Conservation (phyloP, 495 filamentous ascomycete genomes). For the Amorphotheca resinae region DNA sequence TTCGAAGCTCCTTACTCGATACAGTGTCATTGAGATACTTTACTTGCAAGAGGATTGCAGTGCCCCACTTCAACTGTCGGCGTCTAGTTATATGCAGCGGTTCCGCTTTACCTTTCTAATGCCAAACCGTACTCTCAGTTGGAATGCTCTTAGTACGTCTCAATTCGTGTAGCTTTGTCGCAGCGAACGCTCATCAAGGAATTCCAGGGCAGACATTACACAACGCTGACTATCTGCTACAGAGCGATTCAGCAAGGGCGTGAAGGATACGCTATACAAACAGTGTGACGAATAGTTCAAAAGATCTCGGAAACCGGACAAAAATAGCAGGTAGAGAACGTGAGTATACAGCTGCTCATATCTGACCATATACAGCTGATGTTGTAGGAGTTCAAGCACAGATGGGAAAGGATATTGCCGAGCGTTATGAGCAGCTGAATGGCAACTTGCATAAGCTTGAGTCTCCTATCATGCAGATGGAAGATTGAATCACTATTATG, state of each 20-base stretch:
- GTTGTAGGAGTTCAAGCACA: neutral
- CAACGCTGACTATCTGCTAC: neutral
- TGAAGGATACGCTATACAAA: neutral
- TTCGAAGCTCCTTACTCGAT: too few relatives aligned
- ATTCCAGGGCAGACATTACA: neutral
- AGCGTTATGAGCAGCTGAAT: neutral
- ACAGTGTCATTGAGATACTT: too few relatives aligned
- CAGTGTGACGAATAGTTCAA: neutral
- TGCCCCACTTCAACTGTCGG: neutral
- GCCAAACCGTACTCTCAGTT: neutral
- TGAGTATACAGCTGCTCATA: neutral
- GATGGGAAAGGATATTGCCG: neutral
- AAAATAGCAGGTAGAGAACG: neutral
- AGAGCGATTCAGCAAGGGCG: neutral
- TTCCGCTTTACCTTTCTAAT: neutral
- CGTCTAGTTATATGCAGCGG: neutral
- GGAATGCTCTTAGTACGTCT: neutral
- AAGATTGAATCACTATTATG: neutral
- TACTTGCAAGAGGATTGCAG: neutral
- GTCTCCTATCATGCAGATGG: neutral
- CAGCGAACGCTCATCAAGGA: neutral
- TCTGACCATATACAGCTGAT: neutral
- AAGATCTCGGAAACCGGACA: neutral
- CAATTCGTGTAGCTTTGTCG: neutral
- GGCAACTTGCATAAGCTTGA: neutral